These are phyloP conservation scores for Aspergillus candidus DNA, from an alignment of 2,329 filamentous ascomycete species.

Conservation along the genomic window DNA sequence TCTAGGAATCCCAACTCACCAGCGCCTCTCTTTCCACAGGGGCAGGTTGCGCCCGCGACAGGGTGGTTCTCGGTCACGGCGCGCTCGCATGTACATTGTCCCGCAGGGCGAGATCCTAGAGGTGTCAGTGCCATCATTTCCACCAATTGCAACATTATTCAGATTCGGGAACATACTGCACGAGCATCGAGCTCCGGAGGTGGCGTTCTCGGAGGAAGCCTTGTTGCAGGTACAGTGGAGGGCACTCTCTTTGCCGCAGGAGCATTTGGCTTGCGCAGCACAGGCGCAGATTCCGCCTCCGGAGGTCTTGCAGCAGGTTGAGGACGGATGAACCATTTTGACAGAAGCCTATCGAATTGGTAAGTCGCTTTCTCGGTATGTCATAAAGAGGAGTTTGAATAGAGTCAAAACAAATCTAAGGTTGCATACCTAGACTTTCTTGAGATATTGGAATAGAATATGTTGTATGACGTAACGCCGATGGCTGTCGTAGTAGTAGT, in stretches of 20 bases:
- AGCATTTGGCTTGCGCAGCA: slow-evolving; percentile 62
- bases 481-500: not conserved
- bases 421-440: too few species aligned
- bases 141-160: not conserved
- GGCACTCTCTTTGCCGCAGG: slow-evolving; percentile 81
- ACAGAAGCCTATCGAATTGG: not conserved
- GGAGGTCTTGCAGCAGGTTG: slow-evolving; percentile 56
- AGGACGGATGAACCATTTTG: slow-evolving; percentile 43
- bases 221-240: slow-evolving; percentile 82
- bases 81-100: slow-evolving; percentile 75
- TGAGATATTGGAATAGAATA: slow-evolving; percentile 1
- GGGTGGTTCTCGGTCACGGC: slow-evolving; percentile 63
- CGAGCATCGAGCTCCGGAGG: slow-evolving; percentile 69
- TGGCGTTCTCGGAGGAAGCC: slow-evolving; percentile 65
- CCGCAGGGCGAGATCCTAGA: slow-evolving; percentile 63
- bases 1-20: slow-evolving; percentile 45
- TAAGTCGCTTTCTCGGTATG: not conserved
- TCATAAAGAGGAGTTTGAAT: slow-evolving; percentile 2
- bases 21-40: slow-evolving; percentile 68
- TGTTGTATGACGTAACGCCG: slow-evolving; percentile 5
- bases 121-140: slow-evolving; percentile 4
- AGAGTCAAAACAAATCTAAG: not conserved
- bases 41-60: slow-evolving; percentile 57
- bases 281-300: slow-evolving; percentile 50
- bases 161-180: slow-evolving; percentile 53